A percentile compares a stretch with the other conserved stretches of the same genome.
Evolutionary conservation across 192 early-diverging fungal genomes (phyloP).

Genomic region (Neocallimastix lanati): DNA sequence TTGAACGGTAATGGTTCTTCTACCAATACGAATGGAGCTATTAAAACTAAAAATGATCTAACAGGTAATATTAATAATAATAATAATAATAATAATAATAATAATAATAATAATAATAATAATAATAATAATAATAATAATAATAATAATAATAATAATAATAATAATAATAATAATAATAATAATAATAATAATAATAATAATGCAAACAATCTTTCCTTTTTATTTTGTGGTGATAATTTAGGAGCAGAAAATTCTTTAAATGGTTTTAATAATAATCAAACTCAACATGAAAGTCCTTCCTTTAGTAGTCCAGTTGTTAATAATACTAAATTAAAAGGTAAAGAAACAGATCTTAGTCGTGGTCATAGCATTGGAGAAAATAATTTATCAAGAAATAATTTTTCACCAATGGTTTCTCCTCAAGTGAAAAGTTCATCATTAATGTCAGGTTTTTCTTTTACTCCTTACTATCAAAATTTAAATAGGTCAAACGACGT

Average conservation of each 20-base stretch:
- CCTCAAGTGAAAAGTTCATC: not conserved
- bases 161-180: no score
- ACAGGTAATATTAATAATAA: not conserved
- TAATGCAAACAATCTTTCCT: not conserved
- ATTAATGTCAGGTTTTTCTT: not conserved
- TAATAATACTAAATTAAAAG: not conserved
- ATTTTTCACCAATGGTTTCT: not conserved
- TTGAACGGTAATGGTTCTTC: not conserved
- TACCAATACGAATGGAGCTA: not conserved
- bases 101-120: no score
- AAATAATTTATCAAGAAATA: not conserved
- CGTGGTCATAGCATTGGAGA: not conserved
- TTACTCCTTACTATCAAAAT: not conserved
- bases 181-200: no score
- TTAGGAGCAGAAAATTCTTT: not conserved
- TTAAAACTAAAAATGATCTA: no score
- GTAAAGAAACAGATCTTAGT: no score
- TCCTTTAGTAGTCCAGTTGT: not conserved
- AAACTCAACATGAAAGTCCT: not conserved
- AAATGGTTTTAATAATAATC: not conserved
- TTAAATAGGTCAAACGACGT: not conserved
- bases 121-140: no score
- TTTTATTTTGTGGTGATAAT: not conserved
- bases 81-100: no score
- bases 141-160: no score